Conservation (phyloP, 2,329 filamentous ascomycete species). For the Ascochyta clinopodiicola region DNA sequence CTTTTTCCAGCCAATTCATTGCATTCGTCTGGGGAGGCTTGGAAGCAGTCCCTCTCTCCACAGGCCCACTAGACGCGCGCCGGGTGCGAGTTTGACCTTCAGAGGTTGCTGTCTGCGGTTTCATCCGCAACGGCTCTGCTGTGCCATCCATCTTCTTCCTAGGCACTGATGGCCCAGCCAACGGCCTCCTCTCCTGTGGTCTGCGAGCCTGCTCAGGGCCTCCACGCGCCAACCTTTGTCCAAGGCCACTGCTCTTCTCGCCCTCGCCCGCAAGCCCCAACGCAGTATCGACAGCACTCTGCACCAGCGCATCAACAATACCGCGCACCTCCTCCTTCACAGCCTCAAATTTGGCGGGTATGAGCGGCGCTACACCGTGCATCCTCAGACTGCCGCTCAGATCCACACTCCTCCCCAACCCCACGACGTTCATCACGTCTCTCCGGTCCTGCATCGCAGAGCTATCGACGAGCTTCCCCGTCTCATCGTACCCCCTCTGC, state of each 20-base stretch:
- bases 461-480: conserved; percentile 31
- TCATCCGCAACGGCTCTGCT: not conserved
- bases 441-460: not conserved
- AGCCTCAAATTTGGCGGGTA: conserved; percentile 38
- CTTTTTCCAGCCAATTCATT: not conserved
- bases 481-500: conserved; percentile 35
- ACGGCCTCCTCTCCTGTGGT: not conserved
- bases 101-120: not conserved
- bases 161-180: not conserved
- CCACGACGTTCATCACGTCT: conserved; percentile 10
- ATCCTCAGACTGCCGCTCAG: conserved; percentile 38
- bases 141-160: not conserved
- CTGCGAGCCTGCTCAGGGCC: not conserved
- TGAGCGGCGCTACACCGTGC: conserved; percentile 26
- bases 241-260: conserved; percentile 3
- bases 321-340: conserved; percentile 19
- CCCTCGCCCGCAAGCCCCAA: not conserved
- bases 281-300: conserved; percentile 2
- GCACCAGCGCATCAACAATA: conserved; percentile 4
- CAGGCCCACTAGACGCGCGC: not conserved
- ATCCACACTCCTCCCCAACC: conserved; percentile 7
- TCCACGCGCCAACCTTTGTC: not conserved
- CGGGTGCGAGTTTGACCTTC: not conserved
- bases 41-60: not conserved
- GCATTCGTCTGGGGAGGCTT: not conserved